Conservation (phyloP, 2,329 filamentous ascomycete genomes). For the Sarocladium oryzae region DNA sequence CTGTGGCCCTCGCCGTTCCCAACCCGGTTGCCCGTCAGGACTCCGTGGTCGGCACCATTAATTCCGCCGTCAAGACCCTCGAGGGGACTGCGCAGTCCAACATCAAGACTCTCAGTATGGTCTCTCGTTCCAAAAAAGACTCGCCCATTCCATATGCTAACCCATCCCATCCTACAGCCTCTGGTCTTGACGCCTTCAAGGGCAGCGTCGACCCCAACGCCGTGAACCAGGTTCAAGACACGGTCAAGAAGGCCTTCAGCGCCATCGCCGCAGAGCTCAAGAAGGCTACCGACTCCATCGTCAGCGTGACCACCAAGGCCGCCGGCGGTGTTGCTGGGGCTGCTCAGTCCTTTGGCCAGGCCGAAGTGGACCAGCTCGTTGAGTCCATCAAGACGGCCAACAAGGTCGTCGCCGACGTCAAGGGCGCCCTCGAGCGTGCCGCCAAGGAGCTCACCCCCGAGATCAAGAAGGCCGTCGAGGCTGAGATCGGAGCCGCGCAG, state of each 20-base stretch:
- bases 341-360: conserved; percentile 5
- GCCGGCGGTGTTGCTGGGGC: conserved; percentile 1
- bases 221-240: background rate
- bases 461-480: background rate
- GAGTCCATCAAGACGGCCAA: background rate
- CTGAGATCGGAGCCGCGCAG: background rate
- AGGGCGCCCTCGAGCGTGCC: background rate
- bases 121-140: too few relatives aligned
- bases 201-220: conserved; percentile 1
- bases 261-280: conserved; percentile 6
- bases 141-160: background rate
- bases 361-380: background rate
- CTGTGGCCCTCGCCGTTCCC: conserved; percentile 1
- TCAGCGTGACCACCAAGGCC: conserved; percentile 1
- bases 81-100: background rate
- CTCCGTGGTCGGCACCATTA: conserved; percentile 6
- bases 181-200: background rate
- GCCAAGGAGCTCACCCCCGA: background rate
- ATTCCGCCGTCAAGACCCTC: conserved; percentile 5
- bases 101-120: conserved; percentile 10
- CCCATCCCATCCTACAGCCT: too few relatives aligned
- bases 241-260: conserved; percentile 2
- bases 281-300: conserved; percentile 8
- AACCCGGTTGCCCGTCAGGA: conserved; percentile 4
- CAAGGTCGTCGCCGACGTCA: background rate